Conservation (phyloP, 2,329 filamentous ascomycete genomes). For the Drechslerella dactyloides region DNA sequence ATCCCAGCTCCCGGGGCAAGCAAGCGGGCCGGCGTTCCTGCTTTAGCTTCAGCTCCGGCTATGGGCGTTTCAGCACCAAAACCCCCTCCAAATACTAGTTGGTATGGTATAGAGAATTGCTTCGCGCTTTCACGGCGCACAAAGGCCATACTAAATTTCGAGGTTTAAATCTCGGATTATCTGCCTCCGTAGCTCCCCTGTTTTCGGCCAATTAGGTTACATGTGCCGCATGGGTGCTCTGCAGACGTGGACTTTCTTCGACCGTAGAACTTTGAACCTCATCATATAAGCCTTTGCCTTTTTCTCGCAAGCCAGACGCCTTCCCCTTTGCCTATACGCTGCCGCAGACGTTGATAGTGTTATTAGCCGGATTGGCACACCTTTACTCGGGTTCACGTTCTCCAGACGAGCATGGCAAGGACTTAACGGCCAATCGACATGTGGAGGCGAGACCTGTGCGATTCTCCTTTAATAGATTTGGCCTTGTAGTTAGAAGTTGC, state of each 20-base stretch:
- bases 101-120: not conserved
- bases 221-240: no score
- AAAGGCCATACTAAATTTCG: no score
- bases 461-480: conserved; percentile 3
- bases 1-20: conserved; percentile 20
- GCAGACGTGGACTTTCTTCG: no score
- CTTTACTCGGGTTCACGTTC: conserved; percentile 34
- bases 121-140: not conserved
- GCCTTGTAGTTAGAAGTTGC: conserved; percentile 22
- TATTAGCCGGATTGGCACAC: conserved; percentile 31
- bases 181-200: conserved; percentile 38
- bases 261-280: no score
- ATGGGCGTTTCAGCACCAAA: conserved; percentile 31
- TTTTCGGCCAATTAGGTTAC: no score
- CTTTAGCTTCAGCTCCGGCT: conserved; percentile 35
- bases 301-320: not conserved
- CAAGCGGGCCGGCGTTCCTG: conserved; percentile 51
- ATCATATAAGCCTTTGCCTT: no score
- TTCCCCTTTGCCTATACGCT: conserved; percentile 13
- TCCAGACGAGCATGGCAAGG: conserved; percentile 26
- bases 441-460: conserved; percentile 9
- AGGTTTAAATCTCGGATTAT: no score
- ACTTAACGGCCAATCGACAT: conserved; percentile 11
- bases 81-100: conserved; percentile 4
- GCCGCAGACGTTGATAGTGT: not conserved